These are phyloP conservation scores for Thymus mandschuricus DNA, from an alignment of 257 asterid species.

Conservation along the genomic window DNA sequence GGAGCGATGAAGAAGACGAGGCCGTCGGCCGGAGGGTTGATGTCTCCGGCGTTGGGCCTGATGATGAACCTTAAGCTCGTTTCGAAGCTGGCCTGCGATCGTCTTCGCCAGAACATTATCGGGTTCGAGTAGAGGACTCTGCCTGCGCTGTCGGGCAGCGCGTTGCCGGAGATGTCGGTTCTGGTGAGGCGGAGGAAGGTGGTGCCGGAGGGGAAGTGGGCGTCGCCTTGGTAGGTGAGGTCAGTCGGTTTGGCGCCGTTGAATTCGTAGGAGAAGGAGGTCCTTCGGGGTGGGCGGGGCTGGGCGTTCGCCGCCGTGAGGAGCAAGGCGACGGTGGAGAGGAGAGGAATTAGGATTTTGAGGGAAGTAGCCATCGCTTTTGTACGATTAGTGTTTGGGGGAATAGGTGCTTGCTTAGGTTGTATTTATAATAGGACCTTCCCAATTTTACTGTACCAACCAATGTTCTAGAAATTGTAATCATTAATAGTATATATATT, in stretches of 20 bases:
- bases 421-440: not conserved
- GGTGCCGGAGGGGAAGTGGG: not conserved
- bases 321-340: not conserved
- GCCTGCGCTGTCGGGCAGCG: not conserved
- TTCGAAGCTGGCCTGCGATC: not conserved
- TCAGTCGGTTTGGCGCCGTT: not conserved
- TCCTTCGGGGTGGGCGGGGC: not conserved
- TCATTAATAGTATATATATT: too few relatives aligned
- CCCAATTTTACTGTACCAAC: too few relatives aligned
- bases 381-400: not conserved
- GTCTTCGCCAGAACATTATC: not conserved
- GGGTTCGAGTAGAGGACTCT: not conserved
- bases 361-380: not conserved
- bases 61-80: not conserved
- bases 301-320: not conserved
- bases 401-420: not conserved
- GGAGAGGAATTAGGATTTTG: not conserved
- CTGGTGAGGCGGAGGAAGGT: conserved; percentile 9
- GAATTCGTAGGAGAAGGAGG: not conserved
- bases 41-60: not conserved
- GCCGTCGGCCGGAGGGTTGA: conserved; percentile 11
- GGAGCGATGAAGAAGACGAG: conserved; percentile 19
- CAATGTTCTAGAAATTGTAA: too few relatives aligned
- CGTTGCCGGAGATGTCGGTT: not conserved
- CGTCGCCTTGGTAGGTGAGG: conserved; percentile 10